These are phyloP conservation scores for Trichosanthes cucumerina DNA, from an alignment of 306 rosid species.

Conservation along the genomic window DNA sequence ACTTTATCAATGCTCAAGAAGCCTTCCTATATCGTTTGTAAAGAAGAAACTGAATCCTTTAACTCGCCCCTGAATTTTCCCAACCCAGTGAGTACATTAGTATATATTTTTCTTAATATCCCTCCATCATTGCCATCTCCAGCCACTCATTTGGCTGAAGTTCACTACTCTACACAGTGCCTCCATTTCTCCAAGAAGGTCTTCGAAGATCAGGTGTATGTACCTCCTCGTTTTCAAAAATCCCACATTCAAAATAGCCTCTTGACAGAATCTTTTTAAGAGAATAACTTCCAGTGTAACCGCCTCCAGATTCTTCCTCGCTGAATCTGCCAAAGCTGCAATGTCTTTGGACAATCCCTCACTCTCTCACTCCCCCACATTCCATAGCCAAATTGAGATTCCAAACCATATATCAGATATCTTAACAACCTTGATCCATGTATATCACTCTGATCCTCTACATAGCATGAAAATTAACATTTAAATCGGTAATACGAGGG, in stretches of 20 bases:
- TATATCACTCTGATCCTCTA: background rate
- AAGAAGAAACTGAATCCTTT: background rate
- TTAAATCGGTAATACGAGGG: background rate
- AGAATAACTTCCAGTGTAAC: background rate
- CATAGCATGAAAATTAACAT: background rate
- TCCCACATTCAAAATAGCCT: background rate
- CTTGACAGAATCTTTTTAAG: background rate
- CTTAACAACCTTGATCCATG: constrained; percentile 33
- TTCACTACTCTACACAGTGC: background rate
- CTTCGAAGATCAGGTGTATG: background rate
- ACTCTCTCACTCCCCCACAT: background rate
- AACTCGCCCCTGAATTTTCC: background rate
- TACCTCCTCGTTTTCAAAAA: background rate
- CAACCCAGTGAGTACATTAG: background rate
- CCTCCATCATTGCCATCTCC: background rate
- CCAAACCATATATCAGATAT: background rate
- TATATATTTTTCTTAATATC: background rate
- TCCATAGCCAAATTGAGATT: background rate
- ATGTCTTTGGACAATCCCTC: background rate
- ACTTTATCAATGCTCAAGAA: background rate
- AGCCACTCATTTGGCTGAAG: background rate
- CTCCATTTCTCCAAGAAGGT: background rate
- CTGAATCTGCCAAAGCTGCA: background rate
- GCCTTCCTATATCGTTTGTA: background rate
- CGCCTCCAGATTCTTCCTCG: background rate